Evolutionary conservation across 2,329 filamentous ascomycete genomes (phyloP).

Genomic region (Passalora sequoiae): DNA sequence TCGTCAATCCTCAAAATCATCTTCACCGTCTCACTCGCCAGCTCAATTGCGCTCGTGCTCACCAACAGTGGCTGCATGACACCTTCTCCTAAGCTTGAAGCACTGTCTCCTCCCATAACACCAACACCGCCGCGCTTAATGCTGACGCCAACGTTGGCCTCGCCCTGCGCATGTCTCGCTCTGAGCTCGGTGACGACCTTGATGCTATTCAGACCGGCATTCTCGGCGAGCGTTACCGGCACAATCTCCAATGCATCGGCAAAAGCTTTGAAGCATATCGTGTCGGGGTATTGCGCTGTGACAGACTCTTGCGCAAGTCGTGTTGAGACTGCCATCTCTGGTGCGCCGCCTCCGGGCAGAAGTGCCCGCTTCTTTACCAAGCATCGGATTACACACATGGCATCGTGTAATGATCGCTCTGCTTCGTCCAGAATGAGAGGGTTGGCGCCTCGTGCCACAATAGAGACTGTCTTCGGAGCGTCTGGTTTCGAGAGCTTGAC

Average conservation of each 20-base stretch:
- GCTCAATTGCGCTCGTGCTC: constrained; percentile 93
- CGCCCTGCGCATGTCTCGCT: constrained; percentile 88
- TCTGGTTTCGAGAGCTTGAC: constrained; percentile 61
- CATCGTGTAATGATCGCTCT: constrained; percentile 92
- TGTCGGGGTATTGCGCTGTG: constrained; percentile 81
- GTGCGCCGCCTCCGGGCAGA: constrained; percentile 91
- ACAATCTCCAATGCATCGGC: constrained; percentile 97
- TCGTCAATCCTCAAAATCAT: constrained; percentile 73
- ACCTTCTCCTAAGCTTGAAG: constrained; percentile 42
- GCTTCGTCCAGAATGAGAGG: constrained; percentile 91
- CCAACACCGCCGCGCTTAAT: constrained; percentile 98
- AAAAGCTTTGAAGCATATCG: constrained; percentile 98
- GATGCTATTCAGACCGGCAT: constrained; percentile 95
- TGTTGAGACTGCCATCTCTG: constrained; percentile 93
- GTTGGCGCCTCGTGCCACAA: constrained; percentile 93
- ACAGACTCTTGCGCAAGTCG: constrained; percentile 77
- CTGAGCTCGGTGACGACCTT: constrained; percentile 95
- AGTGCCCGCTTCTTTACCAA: constrained; percentile 99
- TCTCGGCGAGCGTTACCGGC: constrained; percentile 93
- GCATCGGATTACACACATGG: constrained; percentile 93
- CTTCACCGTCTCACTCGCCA: constrained; percentile 97
- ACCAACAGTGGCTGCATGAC: constrained; percentile 93
- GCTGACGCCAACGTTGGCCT: constrained; percentile 93
- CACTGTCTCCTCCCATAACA: constrained; percentile 64
- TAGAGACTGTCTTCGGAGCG: constrained; percentile 79